phyloP scores from a whole-genome alignment of 2,329 filamentous ascomycete genomes.

The Xylaria multiplex region DNA sequence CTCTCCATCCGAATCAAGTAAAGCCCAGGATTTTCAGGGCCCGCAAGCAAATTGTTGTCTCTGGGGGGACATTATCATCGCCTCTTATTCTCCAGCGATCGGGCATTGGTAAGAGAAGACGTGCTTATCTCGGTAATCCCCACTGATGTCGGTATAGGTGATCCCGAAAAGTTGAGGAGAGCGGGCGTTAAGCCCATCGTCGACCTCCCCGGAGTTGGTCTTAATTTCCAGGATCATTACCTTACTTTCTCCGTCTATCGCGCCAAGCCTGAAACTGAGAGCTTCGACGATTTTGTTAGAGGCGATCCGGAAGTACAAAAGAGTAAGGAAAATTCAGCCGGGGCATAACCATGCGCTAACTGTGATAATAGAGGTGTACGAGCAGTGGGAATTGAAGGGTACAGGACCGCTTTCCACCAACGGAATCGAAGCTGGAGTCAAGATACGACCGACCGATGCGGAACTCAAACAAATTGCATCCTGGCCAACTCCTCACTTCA shows the following conservation, averaged over 20 bases:
- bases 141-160: slow-evolving; percentile 53
- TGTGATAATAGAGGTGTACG: slow-evolving; percentile 64
- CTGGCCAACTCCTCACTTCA: slow-evolving; percentile 81
- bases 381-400: slow-evolving; percentile 82
- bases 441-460: slow-evolving; percentile 75
- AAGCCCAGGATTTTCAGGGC: slow-evolving; percentile 69
- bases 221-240: slow-evolving; percentile 82
- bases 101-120: slow-evolving; percentile 63
- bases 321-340: slow-evolving; percentile 49
- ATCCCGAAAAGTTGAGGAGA: slow-evolving; percentile 75
- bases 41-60: slow-evolving; percentile 78
- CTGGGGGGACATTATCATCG: slow-evolving; percentile 76
- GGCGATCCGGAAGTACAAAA: slow-evolving; percentile 79
- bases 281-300: slow-evolving; percentile 82
- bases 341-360: slow-evolving; percentile 24
- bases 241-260: slow-evolving; percentile 76
- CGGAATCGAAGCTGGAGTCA: slow-evolving; percentile 82
- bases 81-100: slow-evolving; percentile 80
- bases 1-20: slow-evolving; percentile 65
- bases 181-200: slow-evolving; percentile 75
- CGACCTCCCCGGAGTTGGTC: slow-evolving; percentile 76
- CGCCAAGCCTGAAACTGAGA: slow-evolving; percentile 79
- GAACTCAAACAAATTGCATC: slow-evolving; percentile 75
- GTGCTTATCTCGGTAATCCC: no score
- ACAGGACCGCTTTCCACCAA: slow-evolving; percentile 82